Percentiles rank a stretch among this genome's conserved stretches.
These are phyloP conservation scores for Paxillus involutus DNA, from an alignment of 768 basidiomycete genomes.

Conservation along the genomic window DNA sequence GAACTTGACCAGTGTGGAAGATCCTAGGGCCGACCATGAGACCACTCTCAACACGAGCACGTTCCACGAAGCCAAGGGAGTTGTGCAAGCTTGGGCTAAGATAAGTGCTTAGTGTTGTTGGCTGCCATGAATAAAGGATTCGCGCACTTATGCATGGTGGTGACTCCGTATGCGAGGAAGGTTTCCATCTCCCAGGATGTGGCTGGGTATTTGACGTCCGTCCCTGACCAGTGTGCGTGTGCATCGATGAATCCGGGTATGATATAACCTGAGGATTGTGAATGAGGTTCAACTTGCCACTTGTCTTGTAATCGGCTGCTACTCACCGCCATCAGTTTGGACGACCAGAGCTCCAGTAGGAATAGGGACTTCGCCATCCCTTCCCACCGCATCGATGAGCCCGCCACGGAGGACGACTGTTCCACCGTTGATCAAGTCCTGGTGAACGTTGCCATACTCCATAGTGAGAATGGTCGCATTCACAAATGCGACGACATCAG, in stretches of 20 bases:
- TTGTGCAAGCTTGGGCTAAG: conserved; percentile 63
- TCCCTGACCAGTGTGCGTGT: conserved; percentile 73
- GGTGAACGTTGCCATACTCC: conserved; percentile 48
- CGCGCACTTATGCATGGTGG: conserved; percentile 72
- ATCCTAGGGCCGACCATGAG: conserved; percentile 69
- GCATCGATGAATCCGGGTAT: conserved; percentile 75
- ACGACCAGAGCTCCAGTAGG: conserved; percentile 45
- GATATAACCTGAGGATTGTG: conserved; percentile 48
- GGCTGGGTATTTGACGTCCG: conserved; percentile 51
- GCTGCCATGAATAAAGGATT: not conserved
- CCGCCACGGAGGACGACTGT: conserved; percentile 56
- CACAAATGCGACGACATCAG: conserved; percentile 53
- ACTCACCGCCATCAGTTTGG: conserved; percentile 62
- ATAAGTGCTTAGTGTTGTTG: not conserved
- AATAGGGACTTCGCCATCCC: conserved; percentile 30
- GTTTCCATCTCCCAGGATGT: conserved; percentile 74
- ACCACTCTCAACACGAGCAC: conserved; percentile 67
- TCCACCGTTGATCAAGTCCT: conserved; percentile 54
- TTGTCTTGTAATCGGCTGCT: not conserved
- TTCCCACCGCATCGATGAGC: conserved; percentile 52
- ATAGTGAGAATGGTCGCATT: conserved; percentile 75
- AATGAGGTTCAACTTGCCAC: not conserved
- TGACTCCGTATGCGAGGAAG: conserved; percentile 75
- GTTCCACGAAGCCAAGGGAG: conserved; percentile 62
- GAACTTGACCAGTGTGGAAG: conserved; percentile 65